These are phyloP conservation scores for Pestalotiopsis sp. DNA, from an alignment of 2,329 filamentous ascomycete species.

Conservation along the genomic window DNA sequence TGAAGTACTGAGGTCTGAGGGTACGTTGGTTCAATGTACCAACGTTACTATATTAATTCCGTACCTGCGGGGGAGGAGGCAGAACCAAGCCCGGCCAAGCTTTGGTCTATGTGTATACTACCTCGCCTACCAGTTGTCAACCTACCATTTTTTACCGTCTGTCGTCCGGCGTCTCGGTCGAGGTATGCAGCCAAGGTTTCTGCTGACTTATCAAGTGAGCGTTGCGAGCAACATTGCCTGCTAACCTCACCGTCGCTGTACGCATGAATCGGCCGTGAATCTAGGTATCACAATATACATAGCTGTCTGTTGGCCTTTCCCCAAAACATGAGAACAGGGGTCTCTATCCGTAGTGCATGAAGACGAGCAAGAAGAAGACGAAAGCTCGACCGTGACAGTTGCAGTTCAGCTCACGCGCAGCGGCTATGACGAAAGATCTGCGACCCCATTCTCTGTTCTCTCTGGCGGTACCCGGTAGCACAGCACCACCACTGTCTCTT, in stretches of 20 bases:
- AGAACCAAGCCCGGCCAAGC: not conserved
- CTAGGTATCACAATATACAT: too few relatives aligned
- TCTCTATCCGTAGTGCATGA: not conserved
- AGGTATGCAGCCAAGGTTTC: too few relatives aligned
- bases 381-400: not conserved
- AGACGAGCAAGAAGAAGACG: not conserved
- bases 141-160: not conserved
- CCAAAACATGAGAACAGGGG: not conserved
- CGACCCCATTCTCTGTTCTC: not conserved
- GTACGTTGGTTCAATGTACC: not conserved
- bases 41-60: not conserved
- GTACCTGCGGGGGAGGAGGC: not conserved
- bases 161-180: not conserved
- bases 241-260: too few relatives aligned
- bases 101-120: not conserved
- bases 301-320: not conserved
- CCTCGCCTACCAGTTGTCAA: not conserved
- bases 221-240: too few relatives aligned
- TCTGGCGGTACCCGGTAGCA: not conserved
- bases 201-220: too few relatives aligned
- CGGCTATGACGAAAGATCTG: conserved; percentile 9
- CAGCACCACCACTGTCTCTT: not conserved
- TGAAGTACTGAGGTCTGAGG: not conserved
- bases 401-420: not conserved
- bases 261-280: too few relatives aligned